Percentiles rank a stretch among this genome's conserved stretches.
phyloP scores from a whole-genome alignment of 305 asterid genomes.

The Solanum hybrid region DNA sequence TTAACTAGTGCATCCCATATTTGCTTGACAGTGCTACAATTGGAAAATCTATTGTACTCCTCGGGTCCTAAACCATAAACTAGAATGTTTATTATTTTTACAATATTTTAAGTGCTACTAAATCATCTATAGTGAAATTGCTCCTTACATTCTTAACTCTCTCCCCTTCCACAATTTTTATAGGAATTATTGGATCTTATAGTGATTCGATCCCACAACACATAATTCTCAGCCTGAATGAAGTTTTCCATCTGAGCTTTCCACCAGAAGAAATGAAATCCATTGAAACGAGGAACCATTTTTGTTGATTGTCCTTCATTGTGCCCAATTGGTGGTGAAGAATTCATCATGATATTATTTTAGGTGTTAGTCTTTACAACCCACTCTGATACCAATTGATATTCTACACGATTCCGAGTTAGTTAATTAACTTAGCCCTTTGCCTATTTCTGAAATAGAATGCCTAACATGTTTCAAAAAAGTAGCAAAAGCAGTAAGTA shows the following conservation, averaged over 20 bases:
- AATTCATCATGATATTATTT: background rate
- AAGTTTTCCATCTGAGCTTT: background rate
- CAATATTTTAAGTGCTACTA: too few species aligned
- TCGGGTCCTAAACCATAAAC: too few species aligned
- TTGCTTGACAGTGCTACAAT: too few species aligned
- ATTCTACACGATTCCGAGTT: background rate
- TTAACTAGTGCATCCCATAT: too few species aligned
- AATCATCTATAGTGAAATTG: too few species aligned
- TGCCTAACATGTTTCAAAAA: background rate
- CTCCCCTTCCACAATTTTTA: too few species aligned
- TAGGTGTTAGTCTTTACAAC: background rate
- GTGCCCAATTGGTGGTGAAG: background rate
- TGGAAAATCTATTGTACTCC: too few species aligned
- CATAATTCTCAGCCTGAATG: background rate
- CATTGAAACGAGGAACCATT: background rate
- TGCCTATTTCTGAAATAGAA: background rate
- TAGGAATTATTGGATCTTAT: background rate
- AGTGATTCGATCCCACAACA: background rate
- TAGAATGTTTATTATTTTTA: too few species aligned
- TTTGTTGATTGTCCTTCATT: background rate
- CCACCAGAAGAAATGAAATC: background rate
- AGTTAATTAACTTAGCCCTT: background rate
- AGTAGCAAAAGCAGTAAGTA: background rate
- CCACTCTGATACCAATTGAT: background rate
- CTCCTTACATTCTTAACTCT: too few species aligned